A percentile compares a stretch with the other conserved stretches of the same genome.
These are phyloP conservation scores for Cyberlindnera maritima DNA, from an alignment of 805 yeast species.

Conservation along the genomic window DNA sequence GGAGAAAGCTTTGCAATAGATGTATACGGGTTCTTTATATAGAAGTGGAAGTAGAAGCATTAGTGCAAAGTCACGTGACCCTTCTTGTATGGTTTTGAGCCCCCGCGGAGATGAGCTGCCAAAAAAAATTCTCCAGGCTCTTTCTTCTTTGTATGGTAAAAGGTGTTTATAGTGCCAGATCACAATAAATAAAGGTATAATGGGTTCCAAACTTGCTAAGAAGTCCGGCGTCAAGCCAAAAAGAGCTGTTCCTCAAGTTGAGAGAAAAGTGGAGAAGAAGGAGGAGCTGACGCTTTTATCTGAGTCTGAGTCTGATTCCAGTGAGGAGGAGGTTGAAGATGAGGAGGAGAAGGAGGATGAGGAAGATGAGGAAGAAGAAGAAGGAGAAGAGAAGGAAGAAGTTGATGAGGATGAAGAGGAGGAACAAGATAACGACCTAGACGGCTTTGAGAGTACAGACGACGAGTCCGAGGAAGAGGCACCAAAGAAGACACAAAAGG, in stretches of 20 bases:
- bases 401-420: too few species aligned
- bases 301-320: constrained; percentile 30
- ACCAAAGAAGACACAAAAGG: constrained; percentile 15
- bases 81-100: constrained; percentile 3
- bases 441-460: constrained; percentile 18
- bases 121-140: too few species aligned
- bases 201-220: constrained; percentile 20
- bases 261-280: constrained; percentile 7
- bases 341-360: constrained; percentile 5
- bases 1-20: constrained; percentile 20
- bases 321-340: background rate
- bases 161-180: too few species aligned
- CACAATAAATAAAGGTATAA: background rate
- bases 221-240: constrained; percentile 23
- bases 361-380: constrained; percentile 14
- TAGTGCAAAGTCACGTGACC: background rate
- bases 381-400: constrained; percentile 11
- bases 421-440: constrained; percentile 13
- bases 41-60: too few species aligned
- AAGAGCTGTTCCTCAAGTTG: constrained; percentile 12
- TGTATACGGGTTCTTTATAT: too few species aligned
- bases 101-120: background rate
- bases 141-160: too few species aligned
- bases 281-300: constrained; percentile 29
- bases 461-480: constrained; percentile 19